Evolutionary conservation across 2,329 filamentous ascomycete species (phyloP).

Genomic region (Ophiostoma piceae): DNA sequence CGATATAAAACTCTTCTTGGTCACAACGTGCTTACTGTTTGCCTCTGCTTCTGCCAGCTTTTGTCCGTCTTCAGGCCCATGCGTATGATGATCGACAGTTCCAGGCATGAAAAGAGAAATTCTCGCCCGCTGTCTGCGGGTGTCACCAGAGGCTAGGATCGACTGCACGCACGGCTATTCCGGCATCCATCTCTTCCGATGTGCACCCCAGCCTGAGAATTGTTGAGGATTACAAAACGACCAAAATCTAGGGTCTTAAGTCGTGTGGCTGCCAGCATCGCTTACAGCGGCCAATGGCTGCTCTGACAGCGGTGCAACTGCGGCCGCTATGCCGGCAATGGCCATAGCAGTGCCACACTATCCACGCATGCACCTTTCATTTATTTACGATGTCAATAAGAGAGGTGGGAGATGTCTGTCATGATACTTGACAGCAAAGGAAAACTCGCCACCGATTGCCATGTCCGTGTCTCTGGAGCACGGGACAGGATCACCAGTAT

Average conservation of each 20-base stretch:
- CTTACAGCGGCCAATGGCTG: not conserved
- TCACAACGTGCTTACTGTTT: not conserved
- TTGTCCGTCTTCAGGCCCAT: not conserved
- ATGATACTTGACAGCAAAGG: no score
- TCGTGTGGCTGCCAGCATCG: not conserved
- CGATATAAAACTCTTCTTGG: not conserved
- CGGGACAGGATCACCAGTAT: not conserved
- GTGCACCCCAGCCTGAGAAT: not conserved
- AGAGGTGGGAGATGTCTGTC: no score
- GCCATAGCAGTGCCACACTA: not conserved
- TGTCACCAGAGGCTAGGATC: not conserved
- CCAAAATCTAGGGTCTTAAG: not conserved
- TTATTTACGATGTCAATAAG: no score
- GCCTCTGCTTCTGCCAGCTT: not conserved
- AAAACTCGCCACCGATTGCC: not conserved
- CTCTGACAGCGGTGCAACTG: not conserved
- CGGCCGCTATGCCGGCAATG: slow-evolving; percentile 1
- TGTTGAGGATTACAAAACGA: not conserved
- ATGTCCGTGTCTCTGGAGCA: slow-evolving; percentile 3
- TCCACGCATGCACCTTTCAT: not conserved
- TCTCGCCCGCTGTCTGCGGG: not conserved
- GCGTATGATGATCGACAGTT: not conserved
- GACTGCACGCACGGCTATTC: not conserved
- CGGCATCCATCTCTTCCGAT: not conserved
- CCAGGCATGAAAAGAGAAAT: not conserved